A percentile compares a stretch with the other conserved stretches of the same genome.
Conservation (phyloP, 257 asterid genomes). For the Solanum arcanum region DNA sequence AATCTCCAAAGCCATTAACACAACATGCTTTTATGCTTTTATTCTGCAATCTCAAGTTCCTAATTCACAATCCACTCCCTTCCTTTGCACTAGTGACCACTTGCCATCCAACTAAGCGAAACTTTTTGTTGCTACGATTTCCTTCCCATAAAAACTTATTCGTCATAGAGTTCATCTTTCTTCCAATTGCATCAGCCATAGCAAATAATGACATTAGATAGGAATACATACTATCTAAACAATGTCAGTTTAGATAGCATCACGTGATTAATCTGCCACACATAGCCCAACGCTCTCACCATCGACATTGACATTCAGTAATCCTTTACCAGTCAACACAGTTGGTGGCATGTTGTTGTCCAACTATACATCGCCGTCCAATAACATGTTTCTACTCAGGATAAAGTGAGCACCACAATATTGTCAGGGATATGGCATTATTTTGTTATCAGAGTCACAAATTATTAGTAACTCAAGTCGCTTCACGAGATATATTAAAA, state of each 20-base stretch:
- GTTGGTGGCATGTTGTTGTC: not conserved
- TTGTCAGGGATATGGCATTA: not conserved
- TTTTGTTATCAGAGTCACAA: not conserved
- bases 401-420: not conserved
- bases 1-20: no score
- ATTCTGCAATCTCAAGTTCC: no score
- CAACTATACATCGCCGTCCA: not conserved
- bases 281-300: not conserved
- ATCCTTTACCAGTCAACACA: not conserved
- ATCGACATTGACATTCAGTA: not conserved
- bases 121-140: not conserved
- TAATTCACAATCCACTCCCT: no score
- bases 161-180: not conserved
- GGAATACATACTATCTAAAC: not conserved
- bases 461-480: not conserved
- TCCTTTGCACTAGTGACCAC: no score
- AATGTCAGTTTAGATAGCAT: not conserved
- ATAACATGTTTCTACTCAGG: not conserved
- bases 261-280: not conserved
- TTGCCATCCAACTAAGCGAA: no score
- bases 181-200: not conserved
- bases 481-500: not conserved
- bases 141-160: not conserved
- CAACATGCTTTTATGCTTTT: no score
- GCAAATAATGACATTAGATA: not conserved